Base-by-base conservation (phyloP, 345 rosid species). In the Moricandia arvensis region DNA sequence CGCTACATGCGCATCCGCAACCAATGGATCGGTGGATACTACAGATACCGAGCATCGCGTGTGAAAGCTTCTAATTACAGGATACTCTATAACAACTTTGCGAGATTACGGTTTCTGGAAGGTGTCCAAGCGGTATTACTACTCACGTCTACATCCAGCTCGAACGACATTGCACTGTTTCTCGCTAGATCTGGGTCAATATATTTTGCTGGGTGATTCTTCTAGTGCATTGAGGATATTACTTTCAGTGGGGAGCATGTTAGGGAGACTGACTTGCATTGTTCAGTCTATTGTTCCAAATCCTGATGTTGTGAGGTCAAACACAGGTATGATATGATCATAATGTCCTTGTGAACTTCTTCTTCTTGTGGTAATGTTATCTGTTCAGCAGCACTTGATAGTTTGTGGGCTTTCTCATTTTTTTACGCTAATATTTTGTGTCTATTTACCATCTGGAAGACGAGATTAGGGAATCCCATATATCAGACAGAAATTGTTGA, bases 281-380 rank as follows among this genome's bases (percentile, higher is more conserved):
- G 72, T 94, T 88, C 97, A 6, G 96, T 94, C n/a, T 45, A 87
- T 84, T 83, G 90, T 94, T 85, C 86, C 93, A 45, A 89, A 86
- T 75, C 97, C 97, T n/a, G 97, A 94, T n/a, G 82, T 92, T 91
- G n/a, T 83, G 97, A 90, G 98, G 98, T 73, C 97, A 87, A 79
- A 91, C 98, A 38, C 90, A 90, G 95, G 98, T 91, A 89, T 21
- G 6, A n/a, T 7, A 71, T 45, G 66, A 58, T 18, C 60, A 24
- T 71, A 31, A 7, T n/a, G 8, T 26, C 38, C 26, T 71, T 64
- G 69, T 17, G 21, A 31, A 61, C 16, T 34, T 53, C 70, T 16
- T 79, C 72, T 59, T 51, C n/a, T n/a, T n/a, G n/a, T 54, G 55
- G 29, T 57, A 26, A 12, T 67, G 16, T 45, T 43, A 17, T 29